phyloP scores from a whole-genome alignment of 225 moss, liverwort and hornwort species.

The Marchantia polymorpha region DNA sequence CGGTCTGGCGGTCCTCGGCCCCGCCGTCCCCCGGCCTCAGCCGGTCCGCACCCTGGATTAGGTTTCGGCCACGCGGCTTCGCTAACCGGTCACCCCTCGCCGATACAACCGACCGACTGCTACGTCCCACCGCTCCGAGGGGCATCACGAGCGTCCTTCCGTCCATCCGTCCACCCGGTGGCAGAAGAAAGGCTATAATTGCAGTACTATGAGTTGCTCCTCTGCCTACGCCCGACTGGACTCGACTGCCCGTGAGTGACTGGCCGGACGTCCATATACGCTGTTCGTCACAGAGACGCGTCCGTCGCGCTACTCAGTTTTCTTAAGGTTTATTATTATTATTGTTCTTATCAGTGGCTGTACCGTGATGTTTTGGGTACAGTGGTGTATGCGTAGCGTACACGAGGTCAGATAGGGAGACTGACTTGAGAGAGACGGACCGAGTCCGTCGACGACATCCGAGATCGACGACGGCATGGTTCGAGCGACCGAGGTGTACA shows the following conservation, averaged over 20 bases:
- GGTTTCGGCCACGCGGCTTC: background rate
- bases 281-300: too few species aligned
- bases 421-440: too few species aligned
- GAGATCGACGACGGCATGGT: too few species aligned
- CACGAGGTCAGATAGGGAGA: too few species aligned
- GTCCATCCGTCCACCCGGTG: background rate
- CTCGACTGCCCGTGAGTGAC: background rate
- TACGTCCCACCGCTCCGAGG: background rate
- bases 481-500: too few species aligned
- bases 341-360: too few species aligned
- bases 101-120: background rate
- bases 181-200: background rate
- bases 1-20: background rate
- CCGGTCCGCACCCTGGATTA: background rate
- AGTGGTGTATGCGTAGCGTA: too few species aligned
- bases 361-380: too few species aligned
- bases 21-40: background rate
- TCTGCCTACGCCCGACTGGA: background rate
- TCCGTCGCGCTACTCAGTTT: too few species aligned
- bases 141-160: background rate
- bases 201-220: background rate
- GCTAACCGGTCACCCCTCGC: background rate
- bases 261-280: too few species aligned
- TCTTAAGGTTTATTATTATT: too few species aligned
- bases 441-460: too few species aligned